Evolutionary conservation across 2,329 filamentous ascomycete species (phyloP).

Genomic region (Trematosphaeria pertusa): DNA sequence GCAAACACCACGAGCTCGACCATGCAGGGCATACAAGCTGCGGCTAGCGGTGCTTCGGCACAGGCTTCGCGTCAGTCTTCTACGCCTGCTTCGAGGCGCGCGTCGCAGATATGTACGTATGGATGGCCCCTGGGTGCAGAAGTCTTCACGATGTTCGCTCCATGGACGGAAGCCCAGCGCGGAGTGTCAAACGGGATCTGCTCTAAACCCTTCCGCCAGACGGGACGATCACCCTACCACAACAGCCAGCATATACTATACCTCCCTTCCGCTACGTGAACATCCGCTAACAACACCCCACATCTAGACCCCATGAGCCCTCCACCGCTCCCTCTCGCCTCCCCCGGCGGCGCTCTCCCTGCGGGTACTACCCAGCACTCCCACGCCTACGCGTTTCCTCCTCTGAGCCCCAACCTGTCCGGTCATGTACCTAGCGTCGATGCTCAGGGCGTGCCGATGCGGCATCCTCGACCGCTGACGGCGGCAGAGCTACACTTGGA

Average conservation of each 20-base stretch:
- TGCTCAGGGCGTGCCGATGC: conserved; percentile 69
- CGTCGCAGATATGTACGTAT: conserved; percentile 26
- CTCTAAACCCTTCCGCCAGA: not conserved
- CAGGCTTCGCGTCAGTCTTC: conserved; percentile 43
- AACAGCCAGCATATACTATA: not conserved
- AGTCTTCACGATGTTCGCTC: not conserved
- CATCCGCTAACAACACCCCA: conserved; percentile 34
- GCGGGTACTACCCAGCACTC: conserved; percentile 31
- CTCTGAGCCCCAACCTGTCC: conserved; percentile 42
- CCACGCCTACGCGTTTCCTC: conserved; percentile 42
- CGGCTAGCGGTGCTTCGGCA: conserved; percentile 30
- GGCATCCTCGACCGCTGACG: conserved; percentile 87
- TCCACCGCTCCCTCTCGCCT: conserved; percentile 50
- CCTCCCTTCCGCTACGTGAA: not conserved
- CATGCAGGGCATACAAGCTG: conserved; percentile 26
- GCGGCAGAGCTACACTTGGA: conserved; percentile 87
- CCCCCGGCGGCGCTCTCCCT: conserved; percentile 41
- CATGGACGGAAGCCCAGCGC: too few relatives aligned
- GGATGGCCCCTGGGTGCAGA: not conserved
- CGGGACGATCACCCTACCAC: not conserved
- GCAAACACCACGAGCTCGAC: conserved; percentile 11
- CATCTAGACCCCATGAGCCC: conserved; percentile 57
- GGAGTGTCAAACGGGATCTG: not conserved
- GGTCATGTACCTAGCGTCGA: conserved; percentile 36
- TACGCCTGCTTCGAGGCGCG: conserved; percentile 52